Evolutionary conservation across 2,329 filamentous ascomycete genomes (phyloP).

Genomic region (Parastagonospora avenae): DNA sequence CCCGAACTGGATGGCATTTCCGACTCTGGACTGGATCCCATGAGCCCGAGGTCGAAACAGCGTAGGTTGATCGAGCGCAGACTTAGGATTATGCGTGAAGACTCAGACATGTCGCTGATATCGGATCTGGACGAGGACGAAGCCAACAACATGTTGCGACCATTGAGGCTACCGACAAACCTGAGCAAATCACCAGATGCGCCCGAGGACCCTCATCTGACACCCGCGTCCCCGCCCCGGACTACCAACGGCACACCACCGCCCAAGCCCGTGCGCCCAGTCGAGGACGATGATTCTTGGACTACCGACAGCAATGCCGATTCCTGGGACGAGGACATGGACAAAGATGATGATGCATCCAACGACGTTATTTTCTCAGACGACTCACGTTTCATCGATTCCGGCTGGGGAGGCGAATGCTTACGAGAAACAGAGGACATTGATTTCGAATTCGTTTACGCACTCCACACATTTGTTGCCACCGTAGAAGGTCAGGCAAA

Average conservation of each 20-base stretch:
- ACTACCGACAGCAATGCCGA: constrained; percentile 47
- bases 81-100: constrained; percentile 28
- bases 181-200: constrained; percentile 15
- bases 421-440: constrained; percentile 97
- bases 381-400: constrained; percentile 69
- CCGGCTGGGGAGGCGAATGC: constrained; percentile 77
- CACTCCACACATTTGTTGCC: constrained; percentile 94
- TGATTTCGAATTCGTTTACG: constrained; percentile 99
- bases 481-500: constrained; percentile 98
- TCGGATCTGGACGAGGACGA: constrained; percentile 44
- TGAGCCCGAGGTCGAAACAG: constrained; percentile 30
- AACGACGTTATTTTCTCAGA: constrained; percentile 62
- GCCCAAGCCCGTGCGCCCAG: constrained; percentile 1
- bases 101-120: constrained; percentile 38
- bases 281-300: constrained; percentile 36
- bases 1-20: constrained; percentile 8
- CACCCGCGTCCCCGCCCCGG: constrained; percentile 3
- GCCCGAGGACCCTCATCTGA: constrained; percentile 20
- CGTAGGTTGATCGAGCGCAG: constrained; percentile 24
- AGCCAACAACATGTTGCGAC: constrained; percentile 48
- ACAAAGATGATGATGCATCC: constrained; percentile 62
- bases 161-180: constrained; percentile 46
- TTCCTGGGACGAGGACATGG: constrained; percentile 40
- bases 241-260: constrained; percentile 16
- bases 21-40: constrained; percentile 1